Percentiles rank a stretch among this genome's conserved stretches.
These are phyloP conservation scores for Yamadazyma phyllophila DNA, from an alignment of 805 yeast species.

Conservation along the genomic window DNA sequence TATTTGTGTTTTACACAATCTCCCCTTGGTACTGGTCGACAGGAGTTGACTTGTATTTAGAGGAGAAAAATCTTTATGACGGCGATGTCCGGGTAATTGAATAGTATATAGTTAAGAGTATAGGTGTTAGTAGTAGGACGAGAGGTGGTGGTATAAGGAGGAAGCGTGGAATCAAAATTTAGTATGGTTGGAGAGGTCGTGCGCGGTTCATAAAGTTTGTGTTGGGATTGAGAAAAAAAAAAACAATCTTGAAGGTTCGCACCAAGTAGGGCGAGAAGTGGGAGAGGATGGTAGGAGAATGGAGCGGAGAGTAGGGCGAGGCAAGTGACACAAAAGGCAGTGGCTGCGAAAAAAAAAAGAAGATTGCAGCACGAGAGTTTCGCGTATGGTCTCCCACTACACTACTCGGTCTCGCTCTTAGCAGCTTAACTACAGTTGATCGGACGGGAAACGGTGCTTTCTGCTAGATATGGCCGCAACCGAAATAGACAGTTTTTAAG, in stretches of 20 bases:
- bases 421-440: constrained; percentile 58
- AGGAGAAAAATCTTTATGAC: constrained; percentile 4
- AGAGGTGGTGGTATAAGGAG: background rate
- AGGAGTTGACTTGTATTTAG: constrained; percentile 12
- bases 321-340: no score
- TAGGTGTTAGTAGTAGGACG: background rate
- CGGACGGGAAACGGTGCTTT: constrained; percentile 64
- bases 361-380: constrained; percentile 55
- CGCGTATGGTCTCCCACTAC: constrained; percentile 59
- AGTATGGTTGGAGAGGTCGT: background rate
- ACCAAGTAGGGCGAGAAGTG: no score
- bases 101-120: no score
- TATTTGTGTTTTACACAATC: constrained; percentile 12
- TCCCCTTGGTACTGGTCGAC: constrained; percentile 13
- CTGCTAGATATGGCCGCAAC: constrained; percentile 61
- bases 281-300: no score
- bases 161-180: background rate
- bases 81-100: constrained; percentile 8
- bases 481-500: constrained; percentile 20
- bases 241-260: background rate
- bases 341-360: constrained; percentile 19
- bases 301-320: no score
- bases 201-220: constrained; percentile 1
- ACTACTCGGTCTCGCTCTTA: constrained; percentile 58
- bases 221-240: no score